A percentile compares a stretch with the other conserved stretches of the same genome.
Evolutionary conservation across 1,284 basidiomycete species (phyloP).

Genomic region (Leucoagaricus sp.): DNA sequence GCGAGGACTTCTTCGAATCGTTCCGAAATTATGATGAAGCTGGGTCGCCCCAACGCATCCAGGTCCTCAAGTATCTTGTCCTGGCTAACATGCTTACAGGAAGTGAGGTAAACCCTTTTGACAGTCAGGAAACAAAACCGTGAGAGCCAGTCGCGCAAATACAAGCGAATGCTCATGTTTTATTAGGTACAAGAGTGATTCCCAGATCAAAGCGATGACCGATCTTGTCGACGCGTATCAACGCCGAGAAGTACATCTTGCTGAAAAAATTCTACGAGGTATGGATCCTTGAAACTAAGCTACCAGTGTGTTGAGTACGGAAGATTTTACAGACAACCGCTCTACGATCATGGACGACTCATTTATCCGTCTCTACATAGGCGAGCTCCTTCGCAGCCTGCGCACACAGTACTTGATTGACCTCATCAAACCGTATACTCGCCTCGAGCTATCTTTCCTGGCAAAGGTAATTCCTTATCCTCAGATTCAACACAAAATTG

Average conservation of each 20-base stretch:
- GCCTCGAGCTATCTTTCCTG: constrained; percentile 89
- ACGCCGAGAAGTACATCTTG: constrained; percentile 91
- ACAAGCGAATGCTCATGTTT: constrained; percentile 1
- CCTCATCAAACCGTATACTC: constrained; percentile 95
- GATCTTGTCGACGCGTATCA: constrained; percentile 96
- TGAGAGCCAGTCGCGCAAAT: constrained; percentile 35
- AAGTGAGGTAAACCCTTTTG: constrained; percentile 98
- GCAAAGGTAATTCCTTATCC: constrained; percentile 64
- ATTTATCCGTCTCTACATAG: constrained; percentile 93
- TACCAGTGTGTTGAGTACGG: constrained; percentile 9
- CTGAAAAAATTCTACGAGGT: constrained; percentile 94
- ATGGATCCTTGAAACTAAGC: constrained; percentile 17
- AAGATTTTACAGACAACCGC: constrained; percentile 69
- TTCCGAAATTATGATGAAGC: constrained; percentile 99
- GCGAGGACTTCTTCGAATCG: constrained; percentile 98
- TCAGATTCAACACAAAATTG: not conserved
- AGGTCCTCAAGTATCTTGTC: constrained; percentile 98
- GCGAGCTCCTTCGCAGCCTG: constrained; percentile 90
- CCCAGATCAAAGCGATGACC: constrained; percentile 98
- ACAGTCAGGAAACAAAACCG: constrained; percentile 99
- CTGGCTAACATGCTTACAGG: constrained; percentile 98
- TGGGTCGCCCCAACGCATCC: constrained; percentile 93
- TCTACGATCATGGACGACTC: constrained; percentile 93
- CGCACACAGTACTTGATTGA: constrained; percentile 97
- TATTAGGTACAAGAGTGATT: constrained; percentile 89